phyloP scores from a whole-genome alignment of 208 protist species.

The Eutreptiella sp. region DNA sequence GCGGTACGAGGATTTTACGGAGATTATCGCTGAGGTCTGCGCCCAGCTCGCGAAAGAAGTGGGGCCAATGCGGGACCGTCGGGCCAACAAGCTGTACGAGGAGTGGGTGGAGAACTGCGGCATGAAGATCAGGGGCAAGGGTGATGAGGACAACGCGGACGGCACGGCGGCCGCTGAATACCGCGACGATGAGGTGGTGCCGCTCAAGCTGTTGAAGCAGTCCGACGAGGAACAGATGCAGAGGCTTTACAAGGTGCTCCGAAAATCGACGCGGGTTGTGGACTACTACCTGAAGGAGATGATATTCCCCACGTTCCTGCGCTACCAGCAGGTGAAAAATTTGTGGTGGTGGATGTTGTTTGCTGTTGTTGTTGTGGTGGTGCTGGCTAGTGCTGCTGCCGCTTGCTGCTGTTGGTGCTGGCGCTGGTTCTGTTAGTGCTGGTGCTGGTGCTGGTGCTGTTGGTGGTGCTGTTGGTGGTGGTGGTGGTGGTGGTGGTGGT shows the following conservation, averaged over 20 bases:
- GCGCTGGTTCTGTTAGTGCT: no score
- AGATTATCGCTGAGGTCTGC: constrained; percentile 10
- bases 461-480: no score
- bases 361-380: no score
- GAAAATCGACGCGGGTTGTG: constrained; percentile 4
- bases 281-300: constrained; percentile 26
- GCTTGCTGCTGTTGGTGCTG: no score
- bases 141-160: no score
- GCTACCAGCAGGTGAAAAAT: constrained; percentile 11
- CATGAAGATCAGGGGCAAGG: no score
- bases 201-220: constrained; percentile 33
- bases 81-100: constrained; percentile 38
- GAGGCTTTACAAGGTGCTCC: constrained; percentile 26
- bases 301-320: constrained; percentile 30
- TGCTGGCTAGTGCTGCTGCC: no score
- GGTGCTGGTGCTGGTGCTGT: no score
- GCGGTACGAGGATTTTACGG: constrained; percentile 20
- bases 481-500: no score
- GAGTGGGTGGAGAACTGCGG: no score
- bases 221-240: constrained; percentile 31
- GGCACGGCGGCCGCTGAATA: no score
- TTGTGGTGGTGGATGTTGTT: no score
- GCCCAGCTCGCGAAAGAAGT: constrained; percentile 34
- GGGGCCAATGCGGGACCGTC: constrained; percentile 41
- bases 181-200: constrained; percentile 26